phyloP scores from a whole-genome alignment of 768 basidiomycete species.

The Xanthoconium stramineum region DNA sequence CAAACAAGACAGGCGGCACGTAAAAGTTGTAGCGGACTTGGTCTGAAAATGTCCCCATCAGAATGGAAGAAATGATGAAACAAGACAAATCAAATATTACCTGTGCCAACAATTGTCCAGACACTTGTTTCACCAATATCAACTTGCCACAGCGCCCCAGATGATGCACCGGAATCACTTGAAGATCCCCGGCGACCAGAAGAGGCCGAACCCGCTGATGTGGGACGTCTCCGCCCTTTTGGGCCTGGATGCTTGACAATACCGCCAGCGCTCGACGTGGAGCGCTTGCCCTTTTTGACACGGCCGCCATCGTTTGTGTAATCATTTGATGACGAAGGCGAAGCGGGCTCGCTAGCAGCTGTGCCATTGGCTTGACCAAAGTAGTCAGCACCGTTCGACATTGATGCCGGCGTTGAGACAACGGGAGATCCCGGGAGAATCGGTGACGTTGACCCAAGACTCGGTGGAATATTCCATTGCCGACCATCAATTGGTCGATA shows the following conservation, averaged over 20 bases:
- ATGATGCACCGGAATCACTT: constrained; percentile 67
- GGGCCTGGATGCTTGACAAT: constrained; percentile 33
- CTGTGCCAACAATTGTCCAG: constrained; percentile 92
- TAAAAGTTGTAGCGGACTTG: constrained; percentile 94
- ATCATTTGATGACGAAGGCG: constrained; percentile 59
- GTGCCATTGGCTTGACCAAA: constrained; percentile 45
- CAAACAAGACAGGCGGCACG: constrained; percentile 80
- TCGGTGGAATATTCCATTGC: constrained; percentile 60
- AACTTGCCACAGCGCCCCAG: constrained; percentile 82
- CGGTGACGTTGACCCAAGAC: constrained; percentile 49
- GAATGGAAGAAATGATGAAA: constrained; percentile 1
- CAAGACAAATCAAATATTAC: constrained; percentile 36
- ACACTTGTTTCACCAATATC: constrained; percentile 93
- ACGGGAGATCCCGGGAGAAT: constrained; percentile 68
- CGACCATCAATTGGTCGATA: constrained; percentile 83
- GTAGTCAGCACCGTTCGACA: constrained; percentile 57
- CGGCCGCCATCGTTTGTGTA: constrained; percentile 80
- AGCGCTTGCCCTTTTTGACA: constrained; percentile 76
- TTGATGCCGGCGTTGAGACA: constrained; percentile 56
- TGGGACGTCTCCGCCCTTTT: constrained; percentile 66
- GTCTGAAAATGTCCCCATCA: constrained; percentile 44
- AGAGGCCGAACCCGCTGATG: constrained; percentile 69
- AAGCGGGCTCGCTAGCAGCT: constrained; percentile 67
- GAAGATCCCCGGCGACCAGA: constrained; percentile 65
- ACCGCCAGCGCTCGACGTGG: constrained; percentile 63